Conservation (phyloP, 139 green algal genomes). For the Closterium sp. region DNA sequence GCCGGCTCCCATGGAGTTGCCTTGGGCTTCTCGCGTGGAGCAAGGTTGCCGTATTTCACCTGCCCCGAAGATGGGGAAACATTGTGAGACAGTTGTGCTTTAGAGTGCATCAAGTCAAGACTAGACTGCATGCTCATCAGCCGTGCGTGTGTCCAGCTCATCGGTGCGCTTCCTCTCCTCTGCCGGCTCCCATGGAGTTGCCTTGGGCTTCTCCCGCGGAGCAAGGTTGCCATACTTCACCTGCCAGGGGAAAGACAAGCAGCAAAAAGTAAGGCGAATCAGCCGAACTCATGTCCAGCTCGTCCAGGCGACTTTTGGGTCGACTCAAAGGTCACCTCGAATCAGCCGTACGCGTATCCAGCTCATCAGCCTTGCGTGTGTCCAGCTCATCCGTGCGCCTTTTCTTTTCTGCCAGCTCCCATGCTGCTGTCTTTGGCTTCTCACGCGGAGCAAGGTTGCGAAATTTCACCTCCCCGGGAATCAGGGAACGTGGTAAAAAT, state of each 20-base stretch:
- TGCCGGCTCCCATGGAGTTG: too few species aligned
- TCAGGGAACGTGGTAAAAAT: too few species aligned
- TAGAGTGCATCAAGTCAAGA: too few species aligned
- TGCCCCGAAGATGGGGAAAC: too few species aligned
- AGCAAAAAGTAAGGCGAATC: slow-evolving; percentile 7
- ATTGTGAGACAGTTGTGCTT: too few species aligned
- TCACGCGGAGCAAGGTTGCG: slow-evolving; percentile 1
- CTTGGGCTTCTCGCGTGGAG: slow-evolving; percentile 14
- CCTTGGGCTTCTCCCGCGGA: too few species aligned
- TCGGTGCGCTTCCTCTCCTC: background rate
- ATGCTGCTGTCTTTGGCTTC: slow-evolving; percentile 4
- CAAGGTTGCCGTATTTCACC: slow-evolving; percentile 31
- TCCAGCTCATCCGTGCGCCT: too few species aligned
- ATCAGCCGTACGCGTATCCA: too few species aligned
- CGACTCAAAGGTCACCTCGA: too few species aligned
- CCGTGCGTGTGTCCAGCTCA: slow-evolving; percentile 7
- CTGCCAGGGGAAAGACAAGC: too few species aligned
- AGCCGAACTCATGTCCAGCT: background rate
- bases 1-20: background rate
- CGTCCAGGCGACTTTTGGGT: slow-evolving; percentile 5
- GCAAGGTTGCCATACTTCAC: background rate
- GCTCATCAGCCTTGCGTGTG: too few species aligned
- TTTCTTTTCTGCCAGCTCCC: background rate
- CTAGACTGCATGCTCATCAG: too few species aligned
- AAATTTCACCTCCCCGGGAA: slow-evolving; percentile 23